Base-by-base conservation (phyloP, 768 basidiomycete genomes). In the Rhizopogon roseolus region DNA sequence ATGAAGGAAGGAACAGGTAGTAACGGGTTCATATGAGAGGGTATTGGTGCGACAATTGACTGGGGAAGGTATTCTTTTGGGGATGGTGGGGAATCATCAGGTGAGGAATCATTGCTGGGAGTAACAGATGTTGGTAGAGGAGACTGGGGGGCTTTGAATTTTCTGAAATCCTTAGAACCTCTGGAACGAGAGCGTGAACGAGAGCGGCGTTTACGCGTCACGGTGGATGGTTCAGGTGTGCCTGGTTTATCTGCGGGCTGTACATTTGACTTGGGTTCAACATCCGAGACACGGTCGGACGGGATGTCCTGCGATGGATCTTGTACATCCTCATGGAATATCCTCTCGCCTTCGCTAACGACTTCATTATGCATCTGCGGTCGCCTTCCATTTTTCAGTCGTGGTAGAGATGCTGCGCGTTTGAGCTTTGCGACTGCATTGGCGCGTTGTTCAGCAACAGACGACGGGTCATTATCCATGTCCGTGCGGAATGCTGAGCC, bases 371-470 rank as follows among this genome's bases (percentile, higher is more conserved):
- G 90, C 89, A 91, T 90, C 45, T 86, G 90, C 0, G 92, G 93
- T 41, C 93, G 77, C 52, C 93, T 75, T 7, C 93, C 93, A 68
- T 93, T 89, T 68, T 93, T 93, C 85, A 90, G 90, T 57, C 93
- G 80, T 37, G 93, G 94, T 28, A 96, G 71, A 14, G 93, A 95
- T 52, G 93, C 90, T 41, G 94, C 93, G 61, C 94, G 85, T 72
- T 89, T 93, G 59, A 97, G 82, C 73, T 86, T 93, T 42, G 91
- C 91, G 44, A 96, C 87, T 10, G 93, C 90, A 52, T 83, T 81
- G 65, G 91, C 90, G 56, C 94, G 85, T 70, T 93, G 88, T 67
- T 94, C 88, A 27, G 81, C 81, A 71, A 79, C 74, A 10, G 75
- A 71, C 42, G 76, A 60, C 51, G 63, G 65, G 59, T 79, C 68